Base-by-base conservation (phyloP, 148 eudicot genomes). In the Amaranthus cruentus region DNA sequence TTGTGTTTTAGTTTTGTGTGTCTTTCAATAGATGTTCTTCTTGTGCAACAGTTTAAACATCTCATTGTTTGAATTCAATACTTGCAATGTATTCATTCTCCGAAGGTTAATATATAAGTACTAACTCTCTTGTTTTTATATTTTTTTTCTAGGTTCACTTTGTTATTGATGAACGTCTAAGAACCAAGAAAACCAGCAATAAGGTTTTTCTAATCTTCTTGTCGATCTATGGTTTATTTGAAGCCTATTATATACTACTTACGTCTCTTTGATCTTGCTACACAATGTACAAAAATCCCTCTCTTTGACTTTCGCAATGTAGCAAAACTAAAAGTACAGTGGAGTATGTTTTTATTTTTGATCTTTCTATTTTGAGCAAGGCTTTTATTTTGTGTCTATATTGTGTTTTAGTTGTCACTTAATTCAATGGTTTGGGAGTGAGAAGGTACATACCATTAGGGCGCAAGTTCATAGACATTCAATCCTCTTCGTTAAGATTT, bases 81-180 rank as follows among this genome's bases (percentile, higher is more conserved):
- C 68, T 50, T 49, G 6, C 6, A 10, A 28, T 21, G 6, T 5
- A 6, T 11, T 67, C 5, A 49, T 38, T n/a, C 21, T 59, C 2
- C 18, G 71, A 46, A 48, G 13, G 61, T 49, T 62, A 42, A 42
- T 4, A 9, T 10, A 18, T 47, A 6, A 53, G 0, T 8, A 2
- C 62, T 47, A 28, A 65, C 56, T 79, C 48, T 62, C 58, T 55
- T 51, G 43, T 57, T 3, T 42, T 64, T 64, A 3, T 53, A 13
- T 15, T 64, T 65, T 65, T 69, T 62, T 76, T 80, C 81, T 79
- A 94, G 98, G 91, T 94, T 66, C 75, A 76, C 71, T 94, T 89
- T 85, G 93, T 87, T 11, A 87, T 89, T 79, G 97, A 94, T 79
- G 98, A 94, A 70, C 91, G 98, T 63, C 59, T 91, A 67, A 84